A percentile compares a stretch with the other conserved stretches of the same genome.
Evolutionary conservation across 176 grass and related monocot genomes (phyloP).

Genomic region (Hordeum marinum): DNA sequence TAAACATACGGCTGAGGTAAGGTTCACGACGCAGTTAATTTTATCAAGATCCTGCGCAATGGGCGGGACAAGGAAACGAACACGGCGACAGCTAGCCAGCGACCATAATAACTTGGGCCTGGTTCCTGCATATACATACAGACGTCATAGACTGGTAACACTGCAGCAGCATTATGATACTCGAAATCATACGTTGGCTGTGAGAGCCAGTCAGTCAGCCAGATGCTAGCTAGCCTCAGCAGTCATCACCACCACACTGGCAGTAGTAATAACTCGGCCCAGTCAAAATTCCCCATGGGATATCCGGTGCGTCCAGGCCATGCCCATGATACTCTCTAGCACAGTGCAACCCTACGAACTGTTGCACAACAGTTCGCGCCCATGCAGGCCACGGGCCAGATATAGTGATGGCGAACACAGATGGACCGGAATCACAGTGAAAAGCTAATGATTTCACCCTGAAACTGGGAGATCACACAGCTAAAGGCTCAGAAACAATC

Average conservation of each 20-base stretch:
- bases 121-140: slow-evolving; percentile 8
- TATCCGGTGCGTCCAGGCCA: not conserved
- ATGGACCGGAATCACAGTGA: not conserved
- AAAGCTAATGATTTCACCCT: not conserved
- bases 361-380: not conserved
- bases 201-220: not conserved
- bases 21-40: not conserved
- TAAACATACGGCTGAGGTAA: not conserved
- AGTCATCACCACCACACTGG: not conserved
- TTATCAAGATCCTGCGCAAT: slow-evolving; percentile 10
- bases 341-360: not conserved
- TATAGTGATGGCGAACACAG: not conserved
- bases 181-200: slow-evolving; percentile 14
- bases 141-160: not conserved
- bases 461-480: not conserved
- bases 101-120: slow-evolving; percentile 26
- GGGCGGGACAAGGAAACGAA: not conserved
- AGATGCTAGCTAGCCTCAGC: slow-evolving; percentile 2
- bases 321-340: not conserved
- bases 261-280: slow-evolving; percentile 11
- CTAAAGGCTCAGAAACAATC: not conserved
- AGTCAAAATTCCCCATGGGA: not conserved
- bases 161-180: slow-evolving; percentile 30
- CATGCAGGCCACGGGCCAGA: not conserved
- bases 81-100: not conserved